A percentile compares a stretch with the other conserved stretches of the same genome.
Conservation (phyloP, 805 yeast genomes). For the Sungouiozyma ichnusensis region DNA sequence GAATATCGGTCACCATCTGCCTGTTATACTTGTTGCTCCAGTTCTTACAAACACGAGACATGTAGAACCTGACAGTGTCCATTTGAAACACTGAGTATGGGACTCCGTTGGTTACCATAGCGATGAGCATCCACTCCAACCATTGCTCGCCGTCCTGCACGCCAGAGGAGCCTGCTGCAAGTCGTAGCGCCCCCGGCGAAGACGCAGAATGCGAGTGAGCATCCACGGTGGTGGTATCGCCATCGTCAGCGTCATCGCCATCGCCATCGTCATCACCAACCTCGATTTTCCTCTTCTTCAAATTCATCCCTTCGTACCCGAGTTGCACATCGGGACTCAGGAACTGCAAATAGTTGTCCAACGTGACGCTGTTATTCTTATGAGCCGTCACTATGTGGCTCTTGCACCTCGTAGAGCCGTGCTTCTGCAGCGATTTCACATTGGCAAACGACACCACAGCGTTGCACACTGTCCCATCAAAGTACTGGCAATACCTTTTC, state of each 20-base stretch:
- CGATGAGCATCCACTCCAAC: too few relatives aligned
- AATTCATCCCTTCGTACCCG: background rate
- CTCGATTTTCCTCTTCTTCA: background rate
- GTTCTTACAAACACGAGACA: background rate
- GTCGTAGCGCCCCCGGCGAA: too few relatives aligned
- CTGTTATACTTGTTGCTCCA: background rate
- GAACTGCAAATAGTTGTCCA: background rate
- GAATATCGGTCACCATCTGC: background rate
- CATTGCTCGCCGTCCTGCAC: too few relatives aligned
- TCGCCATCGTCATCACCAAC: background rate
- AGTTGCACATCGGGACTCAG: background rate
- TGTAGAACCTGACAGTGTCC: background rate
- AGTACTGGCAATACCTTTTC: background rate
- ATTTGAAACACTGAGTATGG: background rate
- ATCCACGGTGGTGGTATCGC: background rate
- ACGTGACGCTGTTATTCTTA: background rate
- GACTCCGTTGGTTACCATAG: conserved; percentile 1
- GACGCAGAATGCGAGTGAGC: too few relatives aligned
- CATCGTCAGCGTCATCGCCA: background rate
- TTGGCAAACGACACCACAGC: background rate
- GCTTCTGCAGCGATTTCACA: background rate
- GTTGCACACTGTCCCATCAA: background rate
- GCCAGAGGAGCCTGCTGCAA: too few relatives aligned
- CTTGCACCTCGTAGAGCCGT: background rate
- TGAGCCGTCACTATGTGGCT: background rate